phyloP scores from a whole-genome alignment of 768 basidiomycete species.

The Cytidiella melzeri region DNA sequence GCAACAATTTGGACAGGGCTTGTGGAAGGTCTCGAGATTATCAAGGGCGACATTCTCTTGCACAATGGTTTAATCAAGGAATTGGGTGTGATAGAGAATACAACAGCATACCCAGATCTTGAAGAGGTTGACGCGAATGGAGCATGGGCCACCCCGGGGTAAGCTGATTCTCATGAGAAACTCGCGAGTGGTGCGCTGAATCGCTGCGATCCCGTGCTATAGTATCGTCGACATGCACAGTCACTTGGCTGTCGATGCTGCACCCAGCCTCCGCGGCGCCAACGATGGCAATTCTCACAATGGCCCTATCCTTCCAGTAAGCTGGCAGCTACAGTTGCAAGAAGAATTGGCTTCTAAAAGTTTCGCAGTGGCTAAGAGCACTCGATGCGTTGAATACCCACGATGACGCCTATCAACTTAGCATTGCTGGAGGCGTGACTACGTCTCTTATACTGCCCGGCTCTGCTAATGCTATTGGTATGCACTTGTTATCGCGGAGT shows the following conservation, averaged over 20 bases:
- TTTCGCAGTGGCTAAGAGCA: slow-evolving; percentile 58
- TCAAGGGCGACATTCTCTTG: slow-evolving; percentile 54
- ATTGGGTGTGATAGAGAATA: slow-evolving; percentile 41
- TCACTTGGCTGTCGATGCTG: slow-evolving; percentile 35
- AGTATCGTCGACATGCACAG: slow-evolving; percentile 43
- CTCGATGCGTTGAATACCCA: slow-evolving; percentile 80
- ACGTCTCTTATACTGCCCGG: slow-evolving; percentile 75
- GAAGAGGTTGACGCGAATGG: slow-evolving; percentile 56
- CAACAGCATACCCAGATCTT: slow-evolving; percentile 7
- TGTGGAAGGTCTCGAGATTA: slow-evolving; percentile 46
- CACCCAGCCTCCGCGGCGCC: slow-evolving; percentile 25
- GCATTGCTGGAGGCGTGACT: slow-evolving; percentile 78
- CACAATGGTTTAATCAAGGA: slow-evolving; percentile 56
- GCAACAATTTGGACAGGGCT: slow-evolving; percentile 77
- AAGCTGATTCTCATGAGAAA: too few relatives aligned
- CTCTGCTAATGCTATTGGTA: slow-evolving; percentile 59
- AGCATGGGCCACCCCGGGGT: slow-evolving; percentile 79
- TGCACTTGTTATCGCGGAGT: slow-evolving; percentile 19
- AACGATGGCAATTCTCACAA: slow-evolving; percentile 40
- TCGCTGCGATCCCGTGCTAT: neutral
- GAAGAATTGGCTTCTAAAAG: neutral
- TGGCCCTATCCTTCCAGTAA: slow-evolving; percentile 24
- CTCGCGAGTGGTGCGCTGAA: too few relatives aligned
- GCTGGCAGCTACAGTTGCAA: neutral
- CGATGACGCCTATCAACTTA: slow-evolving; percentile 61